phyloP scores from a whole-genome alignment of 306 rosid genomes.

The Alnus glutinosa region DNA sequence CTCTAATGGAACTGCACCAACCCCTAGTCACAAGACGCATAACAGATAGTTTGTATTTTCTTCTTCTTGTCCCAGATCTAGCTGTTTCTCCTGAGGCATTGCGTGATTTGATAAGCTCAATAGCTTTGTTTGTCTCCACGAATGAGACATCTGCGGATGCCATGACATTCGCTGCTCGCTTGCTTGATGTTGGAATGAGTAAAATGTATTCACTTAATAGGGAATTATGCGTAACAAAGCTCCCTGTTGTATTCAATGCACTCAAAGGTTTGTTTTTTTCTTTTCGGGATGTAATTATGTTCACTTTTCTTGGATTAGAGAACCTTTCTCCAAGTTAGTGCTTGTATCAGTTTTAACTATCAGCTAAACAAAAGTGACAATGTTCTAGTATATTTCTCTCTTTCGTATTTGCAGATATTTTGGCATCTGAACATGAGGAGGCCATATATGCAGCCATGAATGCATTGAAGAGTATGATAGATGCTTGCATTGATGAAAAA shows the following conservation, averaged over 20 bases:
- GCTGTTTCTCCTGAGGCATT: slow-evolving; percentile 62
- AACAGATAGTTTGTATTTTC: slow-evolving; percentile 65
- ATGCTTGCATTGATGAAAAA: slow-evolving; percentile 68
- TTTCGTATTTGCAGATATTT: slow-evolving; percentile 57
- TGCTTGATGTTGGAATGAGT: slow-evolving; percentile 74
- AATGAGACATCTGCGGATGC: slow-evolving; percentile 78
- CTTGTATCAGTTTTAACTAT: too few species aligned
- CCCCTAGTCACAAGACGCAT: slow-evolving; percentile 72
- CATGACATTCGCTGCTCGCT: slow-evolving; percentile 67
- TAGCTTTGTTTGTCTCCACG: slow-evolving; percentile 56
- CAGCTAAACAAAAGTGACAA: slow-evolving; percentile 9
- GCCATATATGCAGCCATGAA: slow-evolving; percentile 59
- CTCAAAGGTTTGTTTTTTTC: slow-evolving; percentile 58
- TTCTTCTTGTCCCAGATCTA: slow-evolving; percentile 50
- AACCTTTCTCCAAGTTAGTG: too few species aligned
- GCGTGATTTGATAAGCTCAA: slow-evolving; percentile 58
- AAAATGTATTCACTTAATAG: slow-evolving; percentile 64
- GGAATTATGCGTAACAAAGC: slow-evolving; percentile 62
- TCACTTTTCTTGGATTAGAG: background rate
- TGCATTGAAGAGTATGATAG: slow-evolving; percentile 65
- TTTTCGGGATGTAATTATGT: background rate
- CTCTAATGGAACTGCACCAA: slow-evolving; percentile 66
- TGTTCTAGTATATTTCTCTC: slow-evolving; percentile 5
- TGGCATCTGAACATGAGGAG: slow-evolving; percentile 89
- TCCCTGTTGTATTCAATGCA: slow-evolving; percentile 66